phyloP scores from a whole-genome alignment of 2,329 filamentous ascomycete species.

The Drechslerella stenobrocha region DNA sequence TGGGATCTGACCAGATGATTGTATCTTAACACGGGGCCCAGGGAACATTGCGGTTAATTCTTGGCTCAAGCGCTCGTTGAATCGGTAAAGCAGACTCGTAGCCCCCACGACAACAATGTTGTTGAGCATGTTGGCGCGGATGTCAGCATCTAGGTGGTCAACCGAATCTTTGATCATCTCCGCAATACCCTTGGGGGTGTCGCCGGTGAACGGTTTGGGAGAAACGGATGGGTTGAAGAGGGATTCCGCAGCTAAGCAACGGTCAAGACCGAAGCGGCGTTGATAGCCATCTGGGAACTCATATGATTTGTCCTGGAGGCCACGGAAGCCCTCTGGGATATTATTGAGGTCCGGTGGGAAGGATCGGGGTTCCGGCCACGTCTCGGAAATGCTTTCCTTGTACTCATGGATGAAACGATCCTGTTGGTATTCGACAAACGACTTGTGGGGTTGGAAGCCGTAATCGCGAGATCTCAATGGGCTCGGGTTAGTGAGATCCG shows the following conservation, averaged over 20 bases:
- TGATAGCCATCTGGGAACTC: slow-evolving; percentile 95
- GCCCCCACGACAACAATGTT: slow-evolving; percentile 94
- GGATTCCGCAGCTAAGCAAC: slow-evolving; percentile 82
- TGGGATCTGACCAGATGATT: slow-evolving; percentile 79
- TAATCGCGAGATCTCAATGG: slow-evolving; percentile 74
- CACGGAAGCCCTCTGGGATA: slow-evolving; percentile 37
- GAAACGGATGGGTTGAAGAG: slow-evolving; percentile 76
- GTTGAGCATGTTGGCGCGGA: slow-evolving; percentile 76
- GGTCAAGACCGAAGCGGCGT: slow-evolving; percentile 87
- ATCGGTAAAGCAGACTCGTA: slow-evolving; percentile 81
- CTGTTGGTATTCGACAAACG: slow-evolving; percentile 82
- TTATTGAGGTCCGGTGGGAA: slow-evolving; percentile 48
- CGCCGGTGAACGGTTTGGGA: slow-evolving; percentile 30
- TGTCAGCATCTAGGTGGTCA: slow-evolving; percentile 80
- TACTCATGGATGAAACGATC: slow-evolving; percentile 92
- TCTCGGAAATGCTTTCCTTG: slow-evolving; percentile 95
- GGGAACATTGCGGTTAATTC: slow-evolving; percentile 83
- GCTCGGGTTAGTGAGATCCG: slow-evolving; percentile 74
- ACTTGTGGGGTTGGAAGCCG: slow-evolving; percentile 63
- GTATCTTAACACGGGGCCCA: slow-evolving; percentile 81
- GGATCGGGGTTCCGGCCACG: slow-evolving; percentile 72
- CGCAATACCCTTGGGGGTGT: slow-evolving; percentile 39
- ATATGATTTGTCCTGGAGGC: slow-evolving; percentile 63
- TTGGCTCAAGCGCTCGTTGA: slow-evolving; percentile 84
- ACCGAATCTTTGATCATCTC: slow-evolving; percentile 73